phyloP scores from a whole-genome alignment of 805 yeast species.

The Metschnikowia matae region DNA sequence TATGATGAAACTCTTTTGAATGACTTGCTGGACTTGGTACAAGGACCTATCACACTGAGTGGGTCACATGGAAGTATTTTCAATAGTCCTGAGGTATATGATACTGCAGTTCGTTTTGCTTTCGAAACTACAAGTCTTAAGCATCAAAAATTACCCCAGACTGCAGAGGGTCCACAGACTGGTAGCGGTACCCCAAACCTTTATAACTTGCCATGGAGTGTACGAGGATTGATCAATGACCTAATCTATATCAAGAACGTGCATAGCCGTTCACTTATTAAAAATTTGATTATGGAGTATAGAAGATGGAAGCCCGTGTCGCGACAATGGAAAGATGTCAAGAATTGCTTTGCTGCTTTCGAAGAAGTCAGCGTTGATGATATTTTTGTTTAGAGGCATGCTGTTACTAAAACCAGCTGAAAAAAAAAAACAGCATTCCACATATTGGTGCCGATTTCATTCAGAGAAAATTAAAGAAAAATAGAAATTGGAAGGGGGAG shows the following conservation, averaged over 20 bases:
- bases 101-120: constrained; percentile 27
- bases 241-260: constrained; percentile 31
- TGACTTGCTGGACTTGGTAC: constrained; percentile 29
- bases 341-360: constrained; percentile 31
- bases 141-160: constrained; percentile 3
- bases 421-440: too few species aligned
- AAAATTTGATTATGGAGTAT: constrained; percentile 24
- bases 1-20: constrained; percentile 28
- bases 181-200: constrained; percentile 9
- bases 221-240: constrained; percentile 36
- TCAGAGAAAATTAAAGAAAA: neutral
- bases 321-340: constrained; percentile 31
- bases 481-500: neutral
- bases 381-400: constrained; percentile 13
- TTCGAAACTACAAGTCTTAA: constrained; percentile 35
- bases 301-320: constrained; percentile 27
- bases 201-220: constrained; percentile 36
- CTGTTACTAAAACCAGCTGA: too few species aligned
- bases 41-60: constrained; percentile 18
- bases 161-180: neutral
- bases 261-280: constrained; percentile 20
- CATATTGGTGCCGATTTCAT: neutral
- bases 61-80: constrained; percentile 30
- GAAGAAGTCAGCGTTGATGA: constrained; percentile 30
- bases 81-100: constrained; percentile 24